phyloP scores from a whole-genome alignment of 345 rosid species.

The Salix exigua region DNA sequence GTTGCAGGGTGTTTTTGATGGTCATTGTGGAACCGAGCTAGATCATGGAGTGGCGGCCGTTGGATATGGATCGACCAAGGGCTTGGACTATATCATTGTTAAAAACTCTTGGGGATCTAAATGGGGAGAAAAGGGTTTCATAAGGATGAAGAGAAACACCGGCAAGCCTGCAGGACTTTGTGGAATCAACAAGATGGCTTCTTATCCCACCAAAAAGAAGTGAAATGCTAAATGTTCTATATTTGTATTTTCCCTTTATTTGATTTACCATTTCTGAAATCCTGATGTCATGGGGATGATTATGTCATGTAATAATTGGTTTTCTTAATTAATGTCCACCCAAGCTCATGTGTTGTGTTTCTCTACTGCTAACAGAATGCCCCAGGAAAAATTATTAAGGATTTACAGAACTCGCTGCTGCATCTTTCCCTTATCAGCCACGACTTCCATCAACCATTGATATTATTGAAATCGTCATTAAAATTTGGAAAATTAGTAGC shows the following conservation, averaged over 20 bases:
- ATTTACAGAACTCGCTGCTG: not conserved
- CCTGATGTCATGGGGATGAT: not conserved
- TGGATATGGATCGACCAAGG: slow-evolving; percentile 28
- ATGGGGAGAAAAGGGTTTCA: slow-evolving; percentile 29
- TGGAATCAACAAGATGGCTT: slow-evolving; percentile 32
- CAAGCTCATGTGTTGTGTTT: too few relatives aligned
- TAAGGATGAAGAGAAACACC: slow-evolving; percentile 29
- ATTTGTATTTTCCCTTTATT: not conserved
- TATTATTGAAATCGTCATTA: not conserved
- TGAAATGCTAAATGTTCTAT: not conserved
- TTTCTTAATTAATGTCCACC: too few relatives aligned
- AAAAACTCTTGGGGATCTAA: slow-evolving; percentile 33
- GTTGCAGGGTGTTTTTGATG: slow-evolving; percentile 30
- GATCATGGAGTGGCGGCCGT: slow-evolving; percentile 33
- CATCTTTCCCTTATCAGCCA: too few relatives aligned
- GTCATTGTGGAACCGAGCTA: slow-evolving; percentile 24
- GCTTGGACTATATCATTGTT: slow-evolving; percentile 21
- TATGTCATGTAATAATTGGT: not conserved
- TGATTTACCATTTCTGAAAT: not conserved
- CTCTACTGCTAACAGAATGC: too few relatives aligned
- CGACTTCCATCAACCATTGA: not conserved
- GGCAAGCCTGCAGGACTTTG: slow-evolving; percentile 26
- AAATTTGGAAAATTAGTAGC: not conserved
- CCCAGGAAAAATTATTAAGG: not conserved
- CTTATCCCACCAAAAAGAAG: slow-evolving; percentile 27